Evolutionary conservation across 202 grass and related monocot species (phyloP).

Genomic region (Carex sylvatica): DNA sequence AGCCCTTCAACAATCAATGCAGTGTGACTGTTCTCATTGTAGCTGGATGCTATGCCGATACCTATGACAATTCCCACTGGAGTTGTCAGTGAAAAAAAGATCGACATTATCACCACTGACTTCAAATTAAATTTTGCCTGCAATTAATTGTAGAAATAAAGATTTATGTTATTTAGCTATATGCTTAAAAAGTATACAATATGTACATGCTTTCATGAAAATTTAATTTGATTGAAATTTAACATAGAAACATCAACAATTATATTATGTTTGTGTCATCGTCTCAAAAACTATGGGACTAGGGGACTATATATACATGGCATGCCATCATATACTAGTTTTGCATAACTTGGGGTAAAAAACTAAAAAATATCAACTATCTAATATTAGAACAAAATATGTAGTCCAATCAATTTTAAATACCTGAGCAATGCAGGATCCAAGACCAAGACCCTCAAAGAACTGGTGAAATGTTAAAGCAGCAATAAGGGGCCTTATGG

Average conservation of each 20-base stretch:
- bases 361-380: no score
- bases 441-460: constrained; percentile 81
- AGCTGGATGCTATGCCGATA: constrained; percentile 34
- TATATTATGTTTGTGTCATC: background rate
- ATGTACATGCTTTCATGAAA: background rate
- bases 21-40: constrained; percentile 56
- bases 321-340: background rate
- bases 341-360: background rate
- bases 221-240: background rate
- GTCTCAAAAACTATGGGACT: background rate
- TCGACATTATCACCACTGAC: constrained; percentile 46
- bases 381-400: no score
- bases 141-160: background rate
- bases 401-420: background rate
- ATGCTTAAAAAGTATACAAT: background rate
- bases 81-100: constrained; percentile 79
- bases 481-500: constrained; percentile 50
- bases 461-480: constrained; percentile 70
- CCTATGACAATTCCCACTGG: constrained; percentile 53
- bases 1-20: constrained; percentile 55
- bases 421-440: constrained; percentile 75
- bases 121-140: constrained; percentile 54
- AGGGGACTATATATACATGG: no score
- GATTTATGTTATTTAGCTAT: background rate
- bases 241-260: no score